phyloP scores from a whole-genome alignment of 2,329 filamentous ascomycete species.

The Diplodia mutila region DNA sequence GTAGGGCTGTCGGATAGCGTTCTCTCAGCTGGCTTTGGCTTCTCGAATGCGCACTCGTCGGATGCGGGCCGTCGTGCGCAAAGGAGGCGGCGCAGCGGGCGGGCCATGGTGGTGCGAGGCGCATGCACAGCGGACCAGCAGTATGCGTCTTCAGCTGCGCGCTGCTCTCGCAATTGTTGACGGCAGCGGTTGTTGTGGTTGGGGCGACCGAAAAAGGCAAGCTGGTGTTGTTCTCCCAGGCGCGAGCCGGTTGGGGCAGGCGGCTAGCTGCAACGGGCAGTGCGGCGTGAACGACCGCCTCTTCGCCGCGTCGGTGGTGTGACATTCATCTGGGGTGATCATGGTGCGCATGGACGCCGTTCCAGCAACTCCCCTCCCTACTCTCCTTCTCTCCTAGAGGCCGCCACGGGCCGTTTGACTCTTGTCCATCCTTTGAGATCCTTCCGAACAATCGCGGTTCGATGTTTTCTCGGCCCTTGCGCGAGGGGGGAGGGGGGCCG shows the following conservation, averaged over 20 bases:
- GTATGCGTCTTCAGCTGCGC: not conserved
- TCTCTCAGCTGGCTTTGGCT: not conserved
- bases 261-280: conserved; percentile 10
- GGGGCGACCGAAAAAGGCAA: not conserved
- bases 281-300: conserved; percentile 9
- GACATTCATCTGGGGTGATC: conserved; percentile 19
- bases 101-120: too few relatives aligned
- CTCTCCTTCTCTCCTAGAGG: not conserved
- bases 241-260: conserved; percentile 4
- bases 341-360: conserved; percentile 17
- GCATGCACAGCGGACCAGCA: not conserved
- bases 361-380: not conserved
- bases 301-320: conserved; percentile 7
- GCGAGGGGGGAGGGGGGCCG: not conserved
- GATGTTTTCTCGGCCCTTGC: not conserved
- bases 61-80: not conserved
- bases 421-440: not conserved
- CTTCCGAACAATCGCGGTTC: not conserved
- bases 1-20: conserved; percentile 9
- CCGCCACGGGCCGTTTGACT: not conserved
- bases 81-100: not conserved
- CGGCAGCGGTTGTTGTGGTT: not conserved
- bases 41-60: not conserved
- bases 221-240: not conserved
- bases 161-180: not conserved